Evolutionary conservation across 805 yeast genomes (phyloP), one percentile per base, ranked within the genome.

Genomic region (Hanseniaspora vineae): DNA sequence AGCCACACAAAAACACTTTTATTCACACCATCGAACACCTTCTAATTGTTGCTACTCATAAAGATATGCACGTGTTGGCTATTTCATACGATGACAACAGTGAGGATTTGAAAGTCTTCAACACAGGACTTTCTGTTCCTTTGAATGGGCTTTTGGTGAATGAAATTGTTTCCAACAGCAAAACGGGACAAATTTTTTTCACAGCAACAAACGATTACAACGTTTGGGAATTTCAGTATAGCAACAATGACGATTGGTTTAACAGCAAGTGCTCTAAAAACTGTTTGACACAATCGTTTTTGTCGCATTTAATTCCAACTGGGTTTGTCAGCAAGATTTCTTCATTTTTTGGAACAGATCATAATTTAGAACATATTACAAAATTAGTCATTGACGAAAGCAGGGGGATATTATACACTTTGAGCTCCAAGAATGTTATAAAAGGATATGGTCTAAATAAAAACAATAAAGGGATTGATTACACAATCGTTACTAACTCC

Each of bases 221-320:
- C 55, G 71, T 92, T 42, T 92, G 96, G 96, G 90, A 86, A 59
- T 68, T 92, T 47, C 80, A 78, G 50, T 92, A 92, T 60, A 75
- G 89, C 6, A 83, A 81, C 53, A 75, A 83, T 23, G 92, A 87
- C 44, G 81, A 85, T 47, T 90, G 96, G 85, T 87, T 87, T 60
- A 78, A 80, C 52, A 81, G 84, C 58, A 84, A 81, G 56, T 84
- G 95, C 58, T 78, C 78, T 55, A 88, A 88, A 62, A 78, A 81
- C 39, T 87, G 97, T 61, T 72, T 85, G 48, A 87, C 97, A 42
- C 79, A 77, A 65, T 76, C 76, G 54, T 80, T 71, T 0, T 62
- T 80, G 40, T 66, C 81, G 0, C 69, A 73, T 35, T 66, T 77
- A 32, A 63, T 78, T 18, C 81, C 81, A n/a, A 55, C 61, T 3